Percentiles rank a stretch among this genome's conserved stretches.
phyloP scores from a whole-genome alignment of 2,329 filamentous ascomycete species.

The Colletotrichum lupini region DNA sequence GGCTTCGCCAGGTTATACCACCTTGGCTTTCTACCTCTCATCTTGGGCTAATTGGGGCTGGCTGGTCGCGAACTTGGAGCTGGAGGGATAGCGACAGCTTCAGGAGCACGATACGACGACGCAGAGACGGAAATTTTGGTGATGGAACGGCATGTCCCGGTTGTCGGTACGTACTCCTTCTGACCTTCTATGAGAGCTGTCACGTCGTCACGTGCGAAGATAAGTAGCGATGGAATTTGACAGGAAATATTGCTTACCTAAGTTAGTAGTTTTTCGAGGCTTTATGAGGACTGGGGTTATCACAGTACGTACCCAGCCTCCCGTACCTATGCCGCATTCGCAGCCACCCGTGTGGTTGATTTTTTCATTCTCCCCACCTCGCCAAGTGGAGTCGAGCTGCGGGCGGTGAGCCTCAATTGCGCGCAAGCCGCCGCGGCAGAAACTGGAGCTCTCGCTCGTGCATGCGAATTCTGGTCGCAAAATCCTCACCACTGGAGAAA shows the following conservation, averaged over 20 bases:
- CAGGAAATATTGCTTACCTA: not conserved
- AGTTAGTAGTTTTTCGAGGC: not conserved
- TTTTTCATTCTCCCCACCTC: conserved; percentile 31
- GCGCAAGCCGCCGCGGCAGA: conserved; percentile 34
- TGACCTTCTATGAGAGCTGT: not conserved
- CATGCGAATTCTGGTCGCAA: conserved; percentile 37
- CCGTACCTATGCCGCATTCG: not conserved
- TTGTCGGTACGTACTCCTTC: conserved; percentile 15
- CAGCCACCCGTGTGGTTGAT: conserved; percentile 25
- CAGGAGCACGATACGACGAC: conserved; percentile 27
- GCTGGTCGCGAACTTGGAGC: conserved; percentile 9
- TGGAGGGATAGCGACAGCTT: conserved; percentile 28
- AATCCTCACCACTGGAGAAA: conserved; percentile 32
- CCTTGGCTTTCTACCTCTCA: conserved; percentile 67
- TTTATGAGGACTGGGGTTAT: not conserved
- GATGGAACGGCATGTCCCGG: conserved; percentile 33
- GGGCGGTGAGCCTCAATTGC: conserved; percentile 31
- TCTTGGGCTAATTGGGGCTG: conserved; percentile 48
- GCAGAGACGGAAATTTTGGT: conserved; percentile 36
- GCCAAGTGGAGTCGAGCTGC: conserved; percentile 21
- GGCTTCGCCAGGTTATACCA: conserved; percentile 75
- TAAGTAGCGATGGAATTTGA: not conserved
- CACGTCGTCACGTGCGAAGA: conserved; percentile 9
- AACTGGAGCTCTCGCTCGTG: conserved; percentile 33
- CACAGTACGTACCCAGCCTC: conserved; percentile 16